Conservation (phyloP, 805 yeast genomes). For the Nakazawaea wyomingensis region DNA sequence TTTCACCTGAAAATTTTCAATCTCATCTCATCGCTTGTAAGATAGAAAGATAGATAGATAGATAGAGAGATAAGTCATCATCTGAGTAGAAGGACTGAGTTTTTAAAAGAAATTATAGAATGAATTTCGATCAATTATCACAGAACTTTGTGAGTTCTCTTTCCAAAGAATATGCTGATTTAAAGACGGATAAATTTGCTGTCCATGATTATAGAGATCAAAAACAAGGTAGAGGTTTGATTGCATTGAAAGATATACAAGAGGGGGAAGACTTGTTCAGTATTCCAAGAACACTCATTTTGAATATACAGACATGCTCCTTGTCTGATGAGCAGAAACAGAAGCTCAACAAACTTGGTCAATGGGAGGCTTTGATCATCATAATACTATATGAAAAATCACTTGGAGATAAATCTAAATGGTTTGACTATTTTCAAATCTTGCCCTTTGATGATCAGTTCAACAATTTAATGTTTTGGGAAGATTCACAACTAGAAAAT, state of each 20-base stretch:
- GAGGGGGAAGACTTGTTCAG: constrained; percentile 63
- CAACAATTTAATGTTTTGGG: constrained; percentile 80
- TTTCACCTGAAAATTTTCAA: constrained; percentile 1
- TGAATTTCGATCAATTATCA: constrained; percentile 28
- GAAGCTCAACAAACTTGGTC: constrained; percentile 39
- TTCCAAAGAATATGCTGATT: constrained; percentile 29
- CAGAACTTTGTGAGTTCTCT: constrained; percentile 42
- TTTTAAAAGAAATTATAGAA: no score
- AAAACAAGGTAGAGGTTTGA: constrained; percentile 74
- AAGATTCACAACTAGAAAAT: constrained; percentile 45
- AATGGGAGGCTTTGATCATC: constrained; percentile 78
- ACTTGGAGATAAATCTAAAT: constrained; percentile 42
- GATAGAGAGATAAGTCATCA: no score
- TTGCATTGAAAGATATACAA: constrained; percentile 57
- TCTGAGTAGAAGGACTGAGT: no score
- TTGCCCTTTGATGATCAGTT: constrained; percentile 51
- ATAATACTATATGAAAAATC: constrained; percentile 59
- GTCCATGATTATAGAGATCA: constrained; percentile 54
- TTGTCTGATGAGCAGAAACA: constrained; percentile 30
- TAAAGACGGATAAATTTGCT: constrained; percentile 48
- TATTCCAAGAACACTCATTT: constrained; percentile 53
- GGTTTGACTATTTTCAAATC: constrained; percentile 69
- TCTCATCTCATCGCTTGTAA: constrained; percentile 1
- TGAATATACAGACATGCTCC: constrained; percentile 57
- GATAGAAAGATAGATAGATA: background rate